A percentile compares a stretch with the other conserved stretches of the same genome.
phyloP scores from a whole-genome alignment of 768 basidiomycete species.

The Amanita pseudoporphyria region DNA sequence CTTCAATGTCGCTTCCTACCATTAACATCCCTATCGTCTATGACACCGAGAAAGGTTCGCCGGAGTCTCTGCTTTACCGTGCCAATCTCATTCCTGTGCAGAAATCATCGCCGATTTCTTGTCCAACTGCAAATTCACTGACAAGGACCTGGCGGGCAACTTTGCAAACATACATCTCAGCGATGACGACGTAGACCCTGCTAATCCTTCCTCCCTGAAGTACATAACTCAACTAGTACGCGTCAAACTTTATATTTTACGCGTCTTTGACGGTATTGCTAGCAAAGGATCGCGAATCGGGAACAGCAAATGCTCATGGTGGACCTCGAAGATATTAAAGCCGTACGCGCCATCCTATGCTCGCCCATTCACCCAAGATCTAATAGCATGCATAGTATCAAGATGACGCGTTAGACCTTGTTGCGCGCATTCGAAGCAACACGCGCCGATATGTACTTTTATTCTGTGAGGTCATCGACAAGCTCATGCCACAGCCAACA shows the following conservation, averaged over 20 bases:
- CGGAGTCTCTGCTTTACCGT: not conserved
- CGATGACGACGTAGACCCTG: constrained; percentile 23
- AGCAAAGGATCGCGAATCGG: constrained; percentile 92
- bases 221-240: constrained; percentile 81
- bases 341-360: constrained; percentile 33
- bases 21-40: constrained; percentile 56
- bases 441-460: constrained; percentile 84
- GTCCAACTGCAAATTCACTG: constrained; percentile 51
- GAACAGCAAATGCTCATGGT: constrained; percentile 85
- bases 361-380: not conserved
- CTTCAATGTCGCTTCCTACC: constrained; percentile 57
- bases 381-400: constrained; percentile 42
- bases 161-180: constrained; percentile 69
- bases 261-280: constrained; percentile 18
- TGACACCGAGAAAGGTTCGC: constrained; percentile 59
- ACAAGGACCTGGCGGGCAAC: constrained; percentile 57
- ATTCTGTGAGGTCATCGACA: constrained; percentile 87
- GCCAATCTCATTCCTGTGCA: constrained; percentile 18
- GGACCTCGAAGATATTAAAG: constrained; percentile 79
- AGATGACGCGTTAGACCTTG: constrained; percentile 62
- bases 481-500: constrained; percentile 79
- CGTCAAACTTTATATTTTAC: constrained; percentile 18
- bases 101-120: constrained; percentile 66
- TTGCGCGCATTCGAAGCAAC: constrained; percentile 72
- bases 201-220: constrained; percentile 42